These are phyloP conservation scores for Buxus sempervirens DNA, from an alignment of 164 flowering plant genomes.

Conservation along the genomic window DNA sequence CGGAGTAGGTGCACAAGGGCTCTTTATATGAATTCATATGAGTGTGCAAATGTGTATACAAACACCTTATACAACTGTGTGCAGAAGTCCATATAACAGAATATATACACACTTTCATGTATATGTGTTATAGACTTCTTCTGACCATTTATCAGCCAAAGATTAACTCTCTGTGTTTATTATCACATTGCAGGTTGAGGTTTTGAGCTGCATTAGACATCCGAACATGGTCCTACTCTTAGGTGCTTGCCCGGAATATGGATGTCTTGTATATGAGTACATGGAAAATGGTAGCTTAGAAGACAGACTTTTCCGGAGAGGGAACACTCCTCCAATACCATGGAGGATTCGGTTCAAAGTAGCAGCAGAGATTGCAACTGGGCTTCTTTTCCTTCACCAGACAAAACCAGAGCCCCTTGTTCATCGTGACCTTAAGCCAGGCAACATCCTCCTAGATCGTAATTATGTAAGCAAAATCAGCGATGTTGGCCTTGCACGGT, in stretches of 20 bases:
- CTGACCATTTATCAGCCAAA: too few species aligned
- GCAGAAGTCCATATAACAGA: too few species aligned
- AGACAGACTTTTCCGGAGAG: slow-evolving; percentile 56
- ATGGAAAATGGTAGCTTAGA: slow-evolving; percentile 75
- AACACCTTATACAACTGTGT: too few species aligned
- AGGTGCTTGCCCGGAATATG: slow-evolving; percentile 78
- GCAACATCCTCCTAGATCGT: slow-evolving; percentile 65
- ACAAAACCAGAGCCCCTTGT: slow-evolving; percentile 83
- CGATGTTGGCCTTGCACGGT: slow-evolving; percentile 71
- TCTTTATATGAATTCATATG: background rate
- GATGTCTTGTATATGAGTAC: slow-evolving; percentile 72
- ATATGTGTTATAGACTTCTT: too few species aligned
- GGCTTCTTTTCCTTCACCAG: slow-evolving; percentile 73
- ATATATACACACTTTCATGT: too few species aligned
- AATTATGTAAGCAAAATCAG: slow-evolving; percentile 69
- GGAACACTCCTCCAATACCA: slow-evolving; percentile 43
- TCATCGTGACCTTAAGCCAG: slow-evolving; percentile 78
- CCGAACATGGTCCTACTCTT: slow-evolving; percentile 78
- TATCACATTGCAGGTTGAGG: slow-evolving; percentile 11
- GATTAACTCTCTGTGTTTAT: too few species aligned
- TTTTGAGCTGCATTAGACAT: slow-evolving; percentile 70
- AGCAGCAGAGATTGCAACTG: slow-evolving; percentile 66
- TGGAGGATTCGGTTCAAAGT: slow-evolving; percentile 58
- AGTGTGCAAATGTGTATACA: background rate
- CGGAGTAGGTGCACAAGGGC: too few species aligned